These are phyloP conservation scores for Aureobasidium lini DNA, from an alignment of 2,329 filamentous ascomycete genomes.

Conservation along the genomic window DNA sequence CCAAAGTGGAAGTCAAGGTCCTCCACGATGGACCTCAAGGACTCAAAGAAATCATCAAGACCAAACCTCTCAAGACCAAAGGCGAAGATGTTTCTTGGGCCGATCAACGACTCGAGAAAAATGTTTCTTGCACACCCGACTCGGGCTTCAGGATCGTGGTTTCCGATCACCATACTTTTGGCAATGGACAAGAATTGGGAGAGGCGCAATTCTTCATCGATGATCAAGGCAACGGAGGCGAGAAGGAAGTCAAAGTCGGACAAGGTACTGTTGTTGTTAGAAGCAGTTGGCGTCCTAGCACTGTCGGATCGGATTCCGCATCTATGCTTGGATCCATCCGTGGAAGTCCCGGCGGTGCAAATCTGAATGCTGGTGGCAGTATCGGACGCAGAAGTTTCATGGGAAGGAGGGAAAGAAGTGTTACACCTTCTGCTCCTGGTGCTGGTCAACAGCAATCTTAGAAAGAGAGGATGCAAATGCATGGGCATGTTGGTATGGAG, in stretches of 20 bases:
- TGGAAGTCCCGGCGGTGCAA: not conserved
- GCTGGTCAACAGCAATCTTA: not conserved
- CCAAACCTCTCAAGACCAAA: slow-evolving; percentile 74
- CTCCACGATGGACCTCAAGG: slow-evolving; percentile 46
- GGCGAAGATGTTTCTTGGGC: slow-evolving; percentile 61
- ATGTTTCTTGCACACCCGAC: slow-evolving; percentile 66
- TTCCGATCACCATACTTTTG: slow-evolving; percentile 78
- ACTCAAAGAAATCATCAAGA: slow-evolving; percentile 78
- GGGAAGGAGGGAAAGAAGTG: slow-evolving; percentile 14
- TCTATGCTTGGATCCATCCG: not conserved
- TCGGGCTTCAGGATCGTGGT: slow-evolving; percentile 79
- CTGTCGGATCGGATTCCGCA: not conserved
- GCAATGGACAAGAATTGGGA: slow-evolving; percentile 74
- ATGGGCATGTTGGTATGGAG: too few species aligned
- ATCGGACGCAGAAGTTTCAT: slow-evolving; percentile 16
- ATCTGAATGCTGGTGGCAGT: not conserved
- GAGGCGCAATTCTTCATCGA: slow-evolving; percentile 89
- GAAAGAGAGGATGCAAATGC: not conserved
- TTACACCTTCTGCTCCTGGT: slow-evolving; percentile 5
- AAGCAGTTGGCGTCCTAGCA: slow-evolving; percentile 56
- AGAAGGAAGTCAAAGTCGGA: slow-evolving; percentile 68
- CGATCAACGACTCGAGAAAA: slow-evolving; percentile 63
- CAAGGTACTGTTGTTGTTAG: slow-evolving; percentile 67
- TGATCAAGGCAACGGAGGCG: slow-evolving; percentile 58
- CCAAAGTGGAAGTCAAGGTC: slow-evolving; percentile 29